Base-by-base conservation (phyloP, 2,329 filamentous ascomycete species). In the Tolypocladium ophioglossoides region DNA sequence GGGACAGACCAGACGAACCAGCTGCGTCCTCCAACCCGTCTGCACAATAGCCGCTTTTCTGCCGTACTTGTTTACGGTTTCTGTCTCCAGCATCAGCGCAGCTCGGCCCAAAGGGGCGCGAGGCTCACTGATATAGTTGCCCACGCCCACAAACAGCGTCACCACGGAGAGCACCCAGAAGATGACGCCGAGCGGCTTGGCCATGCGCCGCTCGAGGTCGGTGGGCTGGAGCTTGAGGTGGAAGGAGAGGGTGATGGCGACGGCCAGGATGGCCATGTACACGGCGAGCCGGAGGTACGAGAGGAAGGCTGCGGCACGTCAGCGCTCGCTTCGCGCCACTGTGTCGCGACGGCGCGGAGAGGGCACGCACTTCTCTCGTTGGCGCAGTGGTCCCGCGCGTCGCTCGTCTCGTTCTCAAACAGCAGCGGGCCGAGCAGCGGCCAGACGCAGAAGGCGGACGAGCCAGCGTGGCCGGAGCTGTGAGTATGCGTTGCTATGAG, bases 221-320 rank as follows among this genome's bases (percentile, higher is more conserved):
- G 83, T 81, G 0, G 94, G 89, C 62, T 84, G 72, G 20, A 76
- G 76, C 65, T 91, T 91, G 51, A 99, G 78, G 66, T 99, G 92
- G 69, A 99, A 99, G 16, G 89, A 95, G 51, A 96, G 78, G 11
- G 95, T 84, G 61, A 99, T 96, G 51, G 94, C 92, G 35, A 95
- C 82, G 32, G 89, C 83, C 10, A 97, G 90, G 52, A 99, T 78
- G 59, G 90, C 84, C 80, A 97, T 91, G 73, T 96, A 96, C 62
- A 96, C 82, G 35, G 88, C 85, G 2, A 97, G 80, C 4, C 91
- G 85, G 22, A 97, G 82, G 79, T 94, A 96, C 2, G 92, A 94
- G 32, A 97, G 84, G 66, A 96, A 96, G 0, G 82, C 79, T 83
- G 58, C 0, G 8, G 37, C 27, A 37, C 4, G 20, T 30, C 2